Conservation (phyloP, 73 alveolate genomes). For the Symbiodinium natans region DNA sequence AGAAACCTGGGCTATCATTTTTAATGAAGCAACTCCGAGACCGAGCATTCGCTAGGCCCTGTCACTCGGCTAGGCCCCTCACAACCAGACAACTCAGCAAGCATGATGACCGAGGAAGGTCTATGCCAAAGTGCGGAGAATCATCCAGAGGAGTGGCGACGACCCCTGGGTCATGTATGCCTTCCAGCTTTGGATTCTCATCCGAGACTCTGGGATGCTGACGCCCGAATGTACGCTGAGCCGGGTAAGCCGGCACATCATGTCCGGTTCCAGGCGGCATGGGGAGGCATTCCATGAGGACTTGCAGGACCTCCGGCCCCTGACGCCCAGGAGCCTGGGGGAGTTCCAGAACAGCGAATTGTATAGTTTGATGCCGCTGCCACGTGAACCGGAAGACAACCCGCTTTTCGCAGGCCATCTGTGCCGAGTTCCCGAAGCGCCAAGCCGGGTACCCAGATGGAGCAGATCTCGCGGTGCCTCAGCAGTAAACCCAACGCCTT, state of each 20-base stretch:
- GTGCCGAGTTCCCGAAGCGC: not conserved
- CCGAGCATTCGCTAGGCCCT: no score
- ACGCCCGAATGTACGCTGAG: conserved; percentile 77
- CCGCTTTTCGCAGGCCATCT: not conserved
- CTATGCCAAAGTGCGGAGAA: conserved; percentile 52
- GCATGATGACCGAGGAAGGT: not conserved
- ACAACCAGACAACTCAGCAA: no score
- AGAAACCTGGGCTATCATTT: no score
- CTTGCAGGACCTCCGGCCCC: conserved; percentile 43
- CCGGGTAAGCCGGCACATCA: conserved; percentile 45
- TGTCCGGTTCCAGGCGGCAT: conserved; percentile 59
- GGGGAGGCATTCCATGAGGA: conserved; percentile 87
- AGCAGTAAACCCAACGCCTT: no score
- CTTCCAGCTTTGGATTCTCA: conserved; percentile 65
- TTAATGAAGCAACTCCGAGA: no score
- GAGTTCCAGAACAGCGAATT: no score
- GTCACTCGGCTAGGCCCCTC: no score
- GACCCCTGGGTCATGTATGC: conserved; percentile 81
- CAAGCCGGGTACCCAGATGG: not conserved
- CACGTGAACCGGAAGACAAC: no score
- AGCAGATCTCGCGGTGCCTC: no score
- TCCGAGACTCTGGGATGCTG: conserved; percentile 38
- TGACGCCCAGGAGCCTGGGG: conserved; percentile 55
- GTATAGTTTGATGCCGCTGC: no score
- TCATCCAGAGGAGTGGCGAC: conserved; percentile 35